These are phyloP conservation scores for Rickenella mellea DNA, from an alignment of 768 basidiomycete genomes.

Conservation along the genomic window DNA sequence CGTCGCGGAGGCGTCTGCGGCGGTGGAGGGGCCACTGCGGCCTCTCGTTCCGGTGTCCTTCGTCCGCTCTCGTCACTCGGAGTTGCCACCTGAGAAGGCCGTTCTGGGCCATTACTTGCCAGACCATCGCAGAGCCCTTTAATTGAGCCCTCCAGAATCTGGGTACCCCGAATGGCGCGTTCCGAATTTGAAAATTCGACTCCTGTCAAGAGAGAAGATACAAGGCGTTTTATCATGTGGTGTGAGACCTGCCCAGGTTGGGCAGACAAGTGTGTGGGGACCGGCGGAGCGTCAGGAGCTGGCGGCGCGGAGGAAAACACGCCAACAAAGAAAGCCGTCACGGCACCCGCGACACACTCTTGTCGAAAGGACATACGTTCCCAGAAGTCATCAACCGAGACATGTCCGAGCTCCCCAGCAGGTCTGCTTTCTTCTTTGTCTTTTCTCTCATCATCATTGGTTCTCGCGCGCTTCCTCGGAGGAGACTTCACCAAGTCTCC, in stretches of 20 bases:
- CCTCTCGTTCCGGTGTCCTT: constrained; percentile 32
- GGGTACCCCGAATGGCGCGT: constrained; percentile 58
- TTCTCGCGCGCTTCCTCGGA: constrained; percentile 46
- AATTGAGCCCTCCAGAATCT: constrained; percentile 59
- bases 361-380: constrained; percentile 95
- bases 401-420: constrained; percentile 47
- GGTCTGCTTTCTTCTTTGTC: constrained; percentile 28
- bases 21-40: constrained; percentile 24
- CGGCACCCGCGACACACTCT: constrained; percentile 83
- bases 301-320: constrained; percentile 23
- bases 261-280: too few relatives aligned
- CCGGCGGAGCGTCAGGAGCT: constrained; percentile 17
- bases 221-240: constrained; percentile 60
- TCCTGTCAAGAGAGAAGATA: constrained; percentile 57
- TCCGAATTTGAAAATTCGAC: constrained; percentile 70
- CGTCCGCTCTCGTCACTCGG: constrained; percentile 18
- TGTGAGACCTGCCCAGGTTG: constrained; percentile 54
- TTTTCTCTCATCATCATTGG: constrained; percentile 12
- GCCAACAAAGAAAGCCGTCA: constrained; percentile 87
- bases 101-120: constrained; percentile 4
- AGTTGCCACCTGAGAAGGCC: constrained; percentile 6
- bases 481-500: constrained; percentile 52
- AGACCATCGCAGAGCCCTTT: constrained; percentile 66
- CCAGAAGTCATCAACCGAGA: constrained; percentile 83
- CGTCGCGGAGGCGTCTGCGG: constrained; percentile 42